Conservation (phyloP, 1,284 basidiomycete genomes). For the Uromyces viciae-fabae region DNA sequence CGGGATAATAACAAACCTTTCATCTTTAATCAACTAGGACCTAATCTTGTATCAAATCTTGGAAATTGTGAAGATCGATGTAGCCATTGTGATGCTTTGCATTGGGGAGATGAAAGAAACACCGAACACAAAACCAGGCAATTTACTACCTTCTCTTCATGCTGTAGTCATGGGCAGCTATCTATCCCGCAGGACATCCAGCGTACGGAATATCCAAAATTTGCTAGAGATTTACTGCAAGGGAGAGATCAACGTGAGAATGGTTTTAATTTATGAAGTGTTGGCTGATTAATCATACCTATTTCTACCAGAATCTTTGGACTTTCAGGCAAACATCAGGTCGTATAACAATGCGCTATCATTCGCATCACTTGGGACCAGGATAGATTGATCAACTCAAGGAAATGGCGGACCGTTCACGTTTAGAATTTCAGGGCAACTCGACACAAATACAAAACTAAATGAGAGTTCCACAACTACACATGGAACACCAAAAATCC, state of each 20-base stretch:
- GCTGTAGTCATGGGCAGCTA: not conserved
- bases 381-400: not conserved
- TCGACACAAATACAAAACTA: not conserved
- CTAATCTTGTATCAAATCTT: too few species aligned
- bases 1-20: too few species aligned
- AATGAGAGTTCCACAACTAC: too few species aligned
- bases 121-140: not conserved
- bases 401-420: not conserved
- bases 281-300: not conserved
- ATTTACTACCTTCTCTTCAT: not conserved
- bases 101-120: not conserved
- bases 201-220: not conserved
- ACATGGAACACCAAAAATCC: too few species aligned
- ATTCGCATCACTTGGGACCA: not conserved
- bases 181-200: not conserved
- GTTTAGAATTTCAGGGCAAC: not conserved
- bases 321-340: not conserved
- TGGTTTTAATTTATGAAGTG: too few species aligned
- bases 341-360: slow-evolving; percentile 24
- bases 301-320: not conserved
- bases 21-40: too few species aligned
- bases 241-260: not conserved
- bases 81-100: too few species aligned
- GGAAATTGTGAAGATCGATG: too few species aligned
- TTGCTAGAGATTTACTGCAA: not conserved